Evolutionary conservation across 2,329 filamentous ascomycete species (phyloP).

Genomic region (Cercospora zeina): DNA sequence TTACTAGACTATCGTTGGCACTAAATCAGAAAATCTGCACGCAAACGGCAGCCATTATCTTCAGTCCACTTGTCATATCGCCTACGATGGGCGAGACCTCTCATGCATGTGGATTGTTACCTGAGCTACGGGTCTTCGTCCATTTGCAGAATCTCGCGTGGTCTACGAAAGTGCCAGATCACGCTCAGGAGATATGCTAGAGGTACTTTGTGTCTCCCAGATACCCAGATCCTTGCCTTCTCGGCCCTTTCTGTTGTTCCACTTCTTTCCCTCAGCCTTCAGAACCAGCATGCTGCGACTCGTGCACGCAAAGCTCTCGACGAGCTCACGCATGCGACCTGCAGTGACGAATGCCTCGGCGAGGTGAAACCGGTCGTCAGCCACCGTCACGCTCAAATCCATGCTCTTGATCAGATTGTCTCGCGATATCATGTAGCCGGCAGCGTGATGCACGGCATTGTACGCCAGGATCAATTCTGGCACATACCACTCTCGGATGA

Average conservation of each 20-base stretch:
- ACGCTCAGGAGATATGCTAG: neutral
- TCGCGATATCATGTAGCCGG: conserved; percentile 70
- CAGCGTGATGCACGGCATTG: conserved; percentile 75
- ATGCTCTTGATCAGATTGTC: conserved; percentile 80
- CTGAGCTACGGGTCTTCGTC: neutral
- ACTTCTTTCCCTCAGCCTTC: conserved; percentile 45
- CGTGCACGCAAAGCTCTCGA: conserved; percentile 67
- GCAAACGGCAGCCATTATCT: neutral
- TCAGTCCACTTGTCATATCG: neutral
- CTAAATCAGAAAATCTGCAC: neutral
- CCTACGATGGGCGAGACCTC: neutral
- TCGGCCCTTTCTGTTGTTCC: conserved; percentile 46
- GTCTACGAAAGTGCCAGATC: neutral
- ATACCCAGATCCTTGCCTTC: conserved; percentile 47
- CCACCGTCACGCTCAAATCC: conserved; percentile 76
- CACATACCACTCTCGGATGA: conserved; percentile 74
- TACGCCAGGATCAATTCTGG: conserved; percentile 85
- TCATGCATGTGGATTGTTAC: neutral
- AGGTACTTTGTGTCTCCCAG: conserved; percentile 44
- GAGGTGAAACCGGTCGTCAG: conserved; percentile 52
- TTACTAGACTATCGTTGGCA: neutral
- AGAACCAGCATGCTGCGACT: conserved; percentile 68
- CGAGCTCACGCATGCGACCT: conserved; percentile 49
- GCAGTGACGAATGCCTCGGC: conserved; percentile 44
- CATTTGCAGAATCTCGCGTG: neutral